Conservation (phyloP, 768 basidiomycete species). For the Lactarius akahatsu region DNA sequence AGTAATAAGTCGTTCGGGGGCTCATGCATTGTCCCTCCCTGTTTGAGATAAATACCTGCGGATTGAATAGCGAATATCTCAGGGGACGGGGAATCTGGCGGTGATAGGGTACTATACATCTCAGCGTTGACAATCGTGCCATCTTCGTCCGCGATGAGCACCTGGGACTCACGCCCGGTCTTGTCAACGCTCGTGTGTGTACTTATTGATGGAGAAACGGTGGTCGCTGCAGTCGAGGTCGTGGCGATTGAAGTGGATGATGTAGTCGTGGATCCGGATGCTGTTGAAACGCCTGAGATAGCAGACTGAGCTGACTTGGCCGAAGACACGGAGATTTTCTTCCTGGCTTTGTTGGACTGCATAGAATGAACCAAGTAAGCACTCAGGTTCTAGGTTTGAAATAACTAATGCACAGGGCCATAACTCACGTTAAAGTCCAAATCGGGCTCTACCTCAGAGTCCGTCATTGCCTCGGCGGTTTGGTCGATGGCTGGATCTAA, state of each 20-base stretch:
- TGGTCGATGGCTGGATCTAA: background rate
- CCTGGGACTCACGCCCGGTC: constrained; percentile 5
- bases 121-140: background rate
- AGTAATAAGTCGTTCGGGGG: constrained; percentile 10
- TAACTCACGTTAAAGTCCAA: constrained; percentile 25
- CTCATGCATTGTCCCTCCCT: background rate
- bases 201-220: constrained; percentile 19
- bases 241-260: constrained; percentile 20
- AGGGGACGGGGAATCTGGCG: background rate
- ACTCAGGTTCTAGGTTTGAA: background rate
- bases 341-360: constrained; percentile 22
- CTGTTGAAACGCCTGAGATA: constrained; percentile 13
- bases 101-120: constrained; percentile 1
- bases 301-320: constrained; percentile 15
- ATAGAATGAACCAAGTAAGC: constrained; percentile 3
- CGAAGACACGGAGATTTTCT: constrained; percentile 25
- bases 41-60: constrained; percentile 9
- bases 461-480: constrained; percentile 20
- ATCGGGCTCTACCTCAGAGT: constrained; percentile 29
- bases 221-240: constrained; percentile 20
- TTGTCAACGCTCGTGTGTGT: constrained; percentile 5
- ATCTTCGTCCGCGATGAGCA: constrained; percentile 19
- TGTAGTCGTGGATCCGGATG: constrained; percentile 19
- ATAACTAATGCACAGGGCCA: background rate
- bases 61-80: constrained; percentile 1